Percentiles rank a stretch among this genome's conserved stretches.
Conservation (phyloP, 805 yeast species). For the Yarrowia deformans region DNA sequence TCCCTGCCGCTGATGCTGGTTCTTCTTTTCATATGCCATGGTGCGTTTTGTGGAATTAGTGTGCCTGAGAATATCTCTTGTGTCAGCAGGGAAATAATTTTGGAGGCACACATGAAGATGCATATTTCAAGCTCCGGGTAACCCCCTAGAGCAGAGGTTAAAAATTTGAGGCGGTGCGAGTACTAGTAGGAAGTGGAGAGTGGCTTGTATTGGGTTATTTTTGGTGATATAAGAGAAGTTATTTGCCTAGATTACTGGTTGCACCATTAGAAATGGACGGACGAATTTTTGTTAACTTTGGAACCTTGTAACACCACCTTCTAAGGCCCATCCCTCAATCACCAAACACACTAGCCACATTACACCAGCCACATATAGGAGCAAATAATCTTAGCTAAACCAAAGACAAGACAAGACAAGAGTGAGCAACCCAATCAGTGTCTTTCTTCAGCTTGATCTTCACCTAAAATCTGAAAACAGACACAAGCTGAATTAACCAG, state of each 20-base stretch:
- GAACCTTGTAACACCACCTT: no score
- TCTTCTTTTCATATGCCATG: conserved; percentile 27
- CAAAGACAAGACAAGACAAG: neutral
- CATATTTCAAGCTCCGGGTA: conserved; percentile 33
- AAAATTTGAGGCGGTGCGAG: conserved; percentile 8
- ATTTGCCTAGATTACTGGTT: no score
- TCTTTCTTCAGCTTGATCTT: no score
- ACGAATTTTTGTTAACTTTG: no score
- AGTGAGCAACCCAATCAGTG: neutral
- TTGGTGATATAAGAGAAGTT: no score
- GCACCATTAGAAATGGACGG: no score
- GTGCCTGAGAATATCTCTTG: neutral
- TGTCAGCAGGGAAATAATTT: neutral
- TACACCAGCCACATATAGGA: conserved; percentile 24
- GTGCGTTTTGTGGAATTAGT: neutral
- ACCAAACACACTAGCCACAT: conserved; percentile 8
- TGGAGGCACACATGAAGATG: conserved; percentile 26
- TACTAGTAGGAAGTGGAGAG: neutral
- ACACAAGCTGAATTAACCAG: no score
- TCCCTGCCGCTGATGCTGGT: conserved; percentile 23
- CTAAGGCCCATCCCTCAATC: neutral
- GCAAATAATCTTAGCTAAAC: neutral
- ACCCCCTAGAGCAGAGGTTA: neutral
- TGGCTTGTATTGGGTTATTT: no score
- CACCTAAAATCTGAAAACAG: no score